These are phyloP conservation scores for Stereum hirsutum DNA, from an alignment of 1,284 basidiomycete species.

Conservation along the genomic window DNA sequence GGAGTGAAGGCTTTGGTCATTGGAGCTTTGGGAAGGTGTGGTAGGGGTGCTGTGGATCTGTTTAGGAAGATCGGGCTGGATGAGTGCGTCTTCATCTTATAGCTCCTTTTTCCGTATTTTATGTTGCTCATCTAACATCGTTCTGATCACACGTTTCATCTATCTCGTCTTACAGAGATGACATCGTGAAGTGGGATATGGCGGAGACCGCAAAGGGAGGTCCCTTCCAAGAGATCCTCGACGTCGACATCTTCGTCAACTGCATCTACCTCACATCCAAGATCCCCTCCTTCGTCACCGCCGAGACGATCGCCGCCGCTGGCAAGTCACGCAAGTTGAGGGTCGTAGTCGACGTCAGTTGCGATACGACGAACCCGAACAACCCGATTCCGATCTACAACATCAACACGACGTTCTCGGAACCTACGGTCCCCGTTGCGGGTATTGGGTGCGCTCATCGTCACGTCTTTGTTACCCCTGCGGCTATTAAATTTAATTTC, in stretches of 20 bases:
- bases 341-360: slow-evolving; percentile 96
- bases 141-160: background rate
- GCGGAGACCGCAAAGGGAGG: slow-evolving; percentile 96
- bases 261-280: slow-evolving; percentile 94
- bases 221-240: slow-evolving; percentile 92
- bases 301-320: slow-evolving; percentile 65
- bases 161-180: slow-evolving; percentile 44
- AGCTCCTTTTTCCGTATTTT: background rate
- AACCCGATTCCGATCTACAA: slow-evolving; percentile 97
- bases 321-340: slow-evolving; percentile 66
- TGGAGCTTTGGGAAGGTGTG: slow-evolving; percentile 93
- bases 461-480: slow-evolving; percentile 1
- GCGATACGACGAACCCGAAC: slow-evolving; percentile 98
- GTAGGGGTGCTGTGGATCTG: slow-evolving; percentile 92
- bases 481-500: too few species aligned
- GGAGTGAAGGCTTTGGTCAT: slow-evolving; percentile 90
- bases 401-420: slow-evolving; percentile 93
- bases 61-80: slow-evolving; percentile 90
- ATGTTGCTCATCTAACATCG: background rate
- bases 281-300: slow-evolving; percentile 86
- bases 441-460: slow-evolving; percentile 46
- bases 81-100: slow-evolving; percentile 49
- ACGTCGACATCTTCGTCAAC: slow-evolving; percentile 98
- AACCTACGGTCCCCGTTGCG: slow-evolving; percentile 87
- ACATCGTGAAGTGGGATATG: slow-evolving; percentile 98